Conservation (phyloP, 805 yeast genomes). For the Saccharomyces kudriavzevii region DNA sequence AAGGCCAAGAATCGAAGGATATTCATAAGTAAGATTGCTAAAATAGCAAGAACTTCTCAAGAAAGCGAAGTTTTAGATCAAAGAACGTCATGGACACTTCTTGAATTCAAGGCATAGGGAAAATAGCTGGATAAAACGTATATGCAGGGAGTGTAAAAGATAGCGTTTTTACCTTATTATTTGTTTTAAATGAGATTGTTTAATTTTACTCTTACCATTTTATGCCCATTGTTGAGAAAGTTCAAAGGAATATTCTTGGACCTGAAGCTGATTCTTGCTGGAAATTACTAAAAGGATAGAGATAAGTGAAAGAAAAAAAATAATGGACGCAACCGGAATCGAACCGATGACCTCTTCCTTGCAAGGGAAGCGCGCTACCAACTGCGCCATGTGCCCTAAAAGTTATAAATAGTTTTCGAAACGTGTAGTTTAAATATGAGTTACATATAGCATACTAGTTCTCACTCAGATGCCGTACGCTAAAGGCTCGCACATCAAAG, state of each 20-base stretch:
- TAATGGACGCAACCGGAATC: constrained; percentile 65
- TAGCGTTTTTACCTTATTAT: not conserved
- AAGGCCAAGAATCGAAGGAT: not conserved
- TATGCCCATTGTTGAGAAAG: not conserved
- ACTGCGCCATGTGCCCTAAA: constrained; percentile 54
- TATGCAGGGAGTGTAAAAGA: no score
- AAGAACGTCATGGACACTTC: not conserved
- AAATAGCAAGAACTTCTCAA: not conserved
- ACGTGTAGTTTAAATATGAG: no score
- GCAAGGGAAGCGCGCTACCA: constrained; percentile 77
- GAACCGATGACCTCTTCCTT: constrained; percentile 71
- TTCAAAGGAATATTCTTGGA: not conserved
- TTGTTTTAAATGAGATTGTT: not conserved
- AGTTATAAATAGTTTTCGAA: no score
- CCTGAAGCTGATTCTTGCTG: not conserved
- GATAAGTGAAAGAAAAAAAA: constrained; percentile 1
- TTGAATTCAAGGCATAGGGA: not conserved
- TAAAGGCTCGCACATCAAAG: no score
- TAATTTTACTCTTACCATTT: not conserved
- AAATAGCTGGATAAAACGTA: not conserved
- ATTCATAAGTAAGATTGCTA: not conserved
- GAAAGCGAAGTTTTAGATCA: not conserved
- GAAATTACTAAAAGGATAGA: not conserved
- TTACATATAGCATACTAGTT: no score
- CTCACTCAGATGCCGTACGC: no score